A percentile compares a stretch with the other conserved stretches of the same genome.
These are phyloP conservation scores for Paramecium primaurelia DNA, from an alignment of 73 alveolate species.

Conservation along the genomic window DNA sequence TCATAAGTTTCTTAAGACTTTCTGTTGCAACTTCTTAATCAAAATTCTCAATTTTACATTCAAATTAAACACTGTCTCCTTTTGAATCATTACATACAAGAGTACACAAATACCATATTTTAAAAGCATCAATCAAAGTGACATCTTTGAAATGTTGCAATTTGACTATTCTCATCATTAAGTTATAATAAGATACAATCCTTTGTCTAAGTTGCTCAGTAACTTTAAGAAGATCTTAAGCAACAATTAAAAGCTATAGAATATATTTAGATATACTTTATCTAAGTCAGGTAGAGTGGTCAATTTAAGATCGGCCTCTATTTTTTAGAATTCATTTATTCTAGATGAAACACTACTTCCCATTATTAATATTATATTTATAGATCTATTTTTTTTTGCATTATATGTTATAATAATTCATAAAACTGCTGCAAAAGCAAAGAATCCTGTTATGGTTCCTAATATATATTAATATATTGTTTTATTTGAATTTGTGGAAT, in stretches of 20 bases:
- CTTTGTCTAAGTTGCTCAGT: background rate
- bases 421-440: background rate
- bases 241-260: background rate
- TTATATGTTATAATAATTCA: background rate
- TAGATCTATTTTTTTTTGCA: background rate
- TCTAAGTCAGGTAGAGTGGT: background rate
- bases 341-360: background rate
- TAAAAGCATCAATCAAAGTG: background rate
- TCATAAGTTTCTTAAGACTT: background rate
- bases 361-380: background rate
- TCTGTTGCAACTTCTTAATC: background rate
- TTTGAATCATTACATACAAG: background rate
- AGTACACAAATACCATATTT: background rate
- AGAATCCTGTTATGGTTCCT: background rate
- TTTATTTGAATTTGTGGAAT: background rate
- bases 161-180: background rate
- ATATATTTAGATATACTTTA: background rate
- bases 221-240: background rate
- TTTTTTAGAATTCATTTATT: background rate
- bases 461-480: background rate
- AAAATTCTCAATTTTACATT: background rate
- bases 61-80: background rate
- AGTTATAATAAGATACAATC: background rate
- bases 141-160: background rate
- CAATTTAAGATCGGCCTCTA: background rate